phyloP scores from a whole-genome alignment of 208 protist species.

The Leishmania aethiopica region DNA sequence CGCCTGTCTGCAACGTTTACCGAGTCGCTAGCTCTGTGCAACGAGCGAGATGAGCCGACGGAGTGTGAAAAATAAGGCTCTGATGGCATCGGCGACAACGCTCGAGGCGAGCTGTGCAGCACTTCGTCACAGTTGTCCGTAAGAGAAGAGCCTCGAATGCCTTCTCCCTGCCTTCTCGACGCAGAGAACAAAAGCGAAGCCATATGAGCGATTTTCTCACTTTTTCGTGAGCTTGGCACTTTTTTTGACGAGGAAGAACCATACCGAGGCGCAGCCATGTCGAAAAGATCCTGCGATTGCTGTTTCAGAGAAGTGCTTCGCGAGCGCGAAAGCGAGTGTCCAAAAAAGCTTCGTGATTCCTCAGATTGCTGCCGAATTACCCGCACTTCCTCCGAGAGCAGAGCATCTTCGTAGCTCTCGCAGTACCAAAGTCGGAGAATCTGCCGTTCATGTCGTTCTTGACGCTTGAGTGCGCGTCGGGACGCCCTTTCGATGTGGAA shows the following conservation, averaged over 20 bases:
- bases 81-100: not conserved
- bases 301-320: constrained; percentile 15
- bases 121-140: not conserved
- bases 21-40: not conserved
- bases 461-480: constrained; percentile 40
- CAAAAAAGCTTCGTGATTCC: not conserved
- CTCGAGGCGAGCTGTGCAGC: not conserved
- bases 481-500: constrained; percentile 44
- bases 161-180: not conserved
- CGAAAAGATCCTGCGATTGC: constrained; percentile 1
- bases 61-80: not conserved
- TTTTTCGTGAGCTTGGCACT: not conserved
- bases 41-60: not conserved
- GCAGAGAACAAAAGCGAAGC: not conserved
- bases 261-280: not conserved
- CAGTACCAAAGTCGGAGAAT: constrained; percentile 42
- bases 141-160: not conserved
- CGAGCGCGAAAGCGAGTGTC: constrained; percentile 16
- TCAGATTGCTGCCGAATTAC: constrained; percentile 19
- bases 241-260: not conserved
- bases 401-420: constrained; percentile 46
- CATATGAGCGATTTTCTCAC: not conserved
- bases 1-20: not conserved
- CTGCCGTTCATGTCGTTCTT: constrained; percentile 53
- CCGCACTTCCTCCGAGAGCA: constrained; percentile 29